Percentiles rank a stretch among this genome's conserved stretches.
These are phyloP conservation scores for Eucalyptus camaldulensis DNA, from an alignment of 345 rosid species.

Conservation along the genomic window DNA sequence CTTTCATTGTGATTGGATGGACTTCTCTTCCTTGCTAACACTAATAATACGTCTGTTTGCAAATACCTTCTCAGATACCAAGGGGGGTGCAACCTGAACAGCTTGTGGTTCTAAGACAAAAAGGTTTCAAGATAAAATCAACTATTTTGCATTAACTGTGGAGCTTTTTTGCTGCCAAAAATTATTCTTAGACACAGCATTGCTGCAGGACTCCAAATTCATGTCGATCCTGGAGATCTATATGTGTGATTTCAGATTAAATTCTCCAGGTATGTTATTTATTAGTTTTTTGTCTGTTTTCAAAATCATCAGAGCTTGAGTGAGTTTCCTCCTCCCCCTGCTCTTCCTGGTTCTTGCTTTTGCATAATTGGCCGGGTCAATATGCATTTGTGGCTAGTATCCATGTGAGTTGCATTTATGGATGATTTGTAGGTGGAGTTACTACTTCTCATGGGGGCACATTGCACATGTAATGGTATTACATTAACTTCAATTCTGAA, in stretches of 20 bases:
- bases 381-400: neutral
- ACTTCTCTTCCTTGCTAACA: no score
- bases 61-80: no score
- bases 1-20: no score
- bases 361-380: neutral
- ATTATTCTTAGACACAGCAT: neutral
- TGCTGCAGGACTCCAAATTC: conserved; percentile 59
- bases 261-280: conserved; percentile 56
- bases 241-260: conserved; percentile 55
- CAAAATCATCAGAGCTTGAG: neutral
- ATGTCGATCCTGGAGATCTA: conserved; percentile 68
- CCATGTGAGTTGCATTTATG: neutral
- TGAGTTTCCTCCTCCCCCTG: neutral
- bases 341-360: neutral
- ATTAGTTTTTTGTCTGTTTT: neutral
- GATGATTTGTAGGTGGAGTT: neutral
- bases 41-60: no score
- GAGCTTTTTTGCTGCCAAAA: no score
- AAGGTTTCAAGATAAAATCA: no score
- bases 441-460: neutral
- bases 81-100: no score
- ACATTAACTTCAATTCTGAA: neutral
- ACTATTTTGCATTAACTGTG: no score
- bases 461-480: neutral
- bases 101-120: no score